Percentiles rank a stretch among this genome's conserved stretches.
Evolutionary conservation across 345 rosid genomes (phyloP).

Genomic region (Camelina laxa): DNA sequence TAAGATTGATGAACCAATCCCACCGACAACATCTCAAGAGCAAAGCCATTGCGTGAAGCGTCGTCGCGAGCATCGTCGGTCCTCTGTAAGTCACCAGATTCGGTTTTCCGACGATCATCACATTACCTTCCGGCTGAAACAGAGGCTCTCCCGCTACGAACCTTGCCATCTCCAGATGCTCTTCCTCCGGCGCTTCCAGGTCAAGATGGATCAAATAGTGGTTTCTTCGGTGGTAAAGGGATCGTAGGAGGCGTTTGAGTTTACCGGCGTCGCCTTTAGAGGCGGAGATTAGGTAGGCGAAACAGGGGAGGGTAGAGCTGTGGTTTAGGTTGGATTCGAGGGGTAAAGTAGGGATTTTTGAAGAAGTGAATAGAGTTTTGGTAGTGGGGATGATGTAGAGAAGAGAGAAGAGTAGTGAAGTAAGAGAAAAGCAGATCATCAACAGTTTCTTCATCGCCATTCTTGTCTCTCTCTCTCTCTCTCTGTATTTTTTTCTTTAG

Average conservation of each 20-base stretch:
- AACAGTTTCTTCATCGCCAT: slow-evolving; percentile 50
- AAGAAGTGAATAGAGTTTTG: slow-evolving; percentile 46
- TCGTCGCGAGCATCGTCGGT: slow-evolving; percentile 87
- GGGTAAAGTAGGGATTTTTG: slow-evolving; percentile 49
- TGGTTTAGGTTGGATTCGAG: slow-evolving; percentile 41
- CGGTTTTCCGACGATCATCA: slow-evolving; percentile 75
- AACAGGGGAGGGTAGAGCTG: slow-evolving; percentile 60
- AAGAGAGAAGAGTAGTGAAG: slow-evolving; percentile 55
- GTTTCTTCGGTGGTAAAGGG: slow-evolving; percentile 84
- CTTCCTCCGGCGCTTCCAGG: slow-evolving; percentile 56
- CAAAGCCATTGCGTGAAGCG: slow-evolving; percentile 85
- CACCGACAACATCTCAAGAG: slow-evolving; percentile 74
- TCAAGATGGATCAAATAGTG: slow-evolving; percentile 82
- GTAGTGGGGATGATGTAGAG: slow-evolving; percentile 57
- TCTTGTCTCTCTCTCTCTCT: slow-evolving; percentile 33
- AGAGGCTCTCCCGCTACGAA: slow-evolving; percentile 62
- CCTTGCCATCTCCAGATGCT: slow-evolving; percentile 63
- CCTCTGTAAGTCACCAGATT: slow-evolving; percentile 92
- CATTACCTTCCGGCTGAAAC: slow-evolving; percentile 66
- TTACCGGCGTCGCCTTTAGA: slow-evolving; percentile 72
- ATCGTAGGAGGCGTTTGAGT: slow-evolving; percentile 61
- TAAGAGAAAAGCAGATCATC: slow-evolving; percentile 59
- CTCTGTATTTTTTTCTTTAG: slow-evolving; percentile 3
- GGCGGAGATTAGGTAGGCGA: slow-evolving; percentile 86
- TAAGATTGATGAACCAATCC: slow-evolving; percentile 99